These are phyloP conservation scores for Vanrija humicola DNA, from an alignment of 1,284 basidiomycete genomes.

Conservation along the genomic window DNA sequence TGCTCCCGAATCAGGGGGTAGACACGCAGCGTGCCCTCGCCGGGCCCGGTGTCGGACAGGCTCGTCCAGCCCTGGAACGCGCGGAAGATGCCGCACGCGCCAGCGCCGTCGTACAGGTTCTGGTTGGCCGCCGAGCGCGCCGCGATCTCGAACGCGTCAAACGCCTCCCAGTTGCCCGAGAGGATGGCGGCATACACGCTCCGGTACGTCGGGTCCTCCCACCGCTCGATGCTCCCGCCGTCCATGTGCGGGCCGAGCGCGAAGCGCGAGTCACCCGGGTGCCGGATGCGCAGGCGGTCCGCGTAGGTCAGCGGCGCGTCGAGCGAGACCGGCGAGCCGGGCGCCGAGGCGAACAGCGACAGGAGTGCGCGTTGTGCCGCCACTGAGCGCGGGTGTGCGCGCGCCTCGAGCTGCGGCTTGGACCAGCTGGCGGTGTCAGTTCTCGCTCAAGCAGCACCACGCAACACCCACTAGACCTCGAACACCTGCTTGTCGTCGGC, in stretches of 20 bases:
- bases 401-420: conserved; percentile 61
- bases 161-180: conserved; percentile 57
- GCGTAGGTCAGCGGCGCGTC: conserved; percentile 65
- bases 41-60: conserved; percentile 57
- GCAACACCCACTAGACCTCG: conserved; percentile 57
- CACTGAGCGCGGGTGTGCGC: conserved; percentile 69
- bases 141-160: conserved; percentile 41
- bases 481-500: conserved; percentile 65
- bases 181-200: conserved; percentile 59
- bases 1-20: conserved; percentile 70
- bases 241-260: conserved; percentile 70
- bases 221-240: conserved; percentile 68
- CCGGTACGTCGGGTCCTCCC: conserved; percentile 68
- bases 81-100: conserved; percentile 65
- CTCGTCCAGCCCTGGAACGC: conserved; percentile 69
- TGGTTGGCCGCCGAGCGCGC: conserved; percentile 34
- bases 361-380: conserved; percentile 55
- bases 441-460: background rate
- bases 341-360: conserved; percentile 58
- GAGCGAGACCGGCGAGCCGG: conserved; percentile 54
- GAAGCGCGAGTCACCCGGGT: conserved; percentile 68
- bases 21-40: conserved; percentile 70
- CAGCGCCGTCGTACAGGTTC: conserved; percentile 44
- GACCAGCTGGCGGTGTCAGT: conserved; percentile 50
- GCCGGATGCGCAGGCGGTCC: conserved; percentile 69